Evolutionary conservation across 1,139 yeast genomes (phyloP).

Genomic region (Candida sp.): DNA sequence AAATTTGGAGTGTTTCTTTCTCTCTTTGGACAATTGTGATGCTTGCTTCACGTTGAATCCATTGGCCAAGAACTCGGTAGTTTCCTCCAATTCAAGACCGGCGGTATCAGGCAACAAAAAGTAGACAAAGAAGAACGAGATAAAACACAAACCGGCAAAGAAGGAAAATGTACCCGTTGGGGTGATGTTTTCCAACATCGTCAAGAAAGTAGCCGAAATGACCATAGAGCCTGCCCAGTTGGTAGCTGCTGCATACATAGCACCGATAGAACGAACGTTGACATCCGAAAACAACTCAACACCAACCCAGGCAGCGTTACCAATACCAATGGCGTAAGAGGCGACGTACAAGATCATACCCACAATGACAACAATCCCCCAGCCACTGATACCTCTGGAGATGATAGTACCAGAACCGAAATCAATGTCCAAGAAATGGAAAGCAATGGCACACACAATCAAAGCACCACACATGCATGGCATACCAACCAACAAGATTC

Average conservation of each 20-base stretch:
- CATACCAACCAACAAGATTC: slow-evolving; percentile 71
- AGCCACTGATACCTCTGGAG: slow-evolving; percentile 60
- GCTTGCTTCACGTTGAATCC: slow-evolving; percentile 89
- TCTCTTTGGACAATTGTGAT: slow-evolving; percentile 58
- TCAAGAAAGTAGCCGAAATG: slow-evolving; percentile 88
- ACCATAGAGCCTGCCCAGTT: slow-evolving; percentile 97
- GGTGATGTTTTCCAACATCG: slow-evolving; percentile 91
- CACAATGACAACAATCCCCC: slow-evolving; percentile 88
- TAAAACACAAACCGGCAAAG: slow-evolving; percentile 79
- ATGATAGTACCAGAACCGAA: slow-evolving; percentile 54
- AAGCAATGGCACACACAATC: slow-evolving; percentile 82
- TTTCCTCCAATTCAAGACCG: slow-evolving; percentile 90
- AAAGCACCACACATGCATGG: slow-evolving; percentile 85
- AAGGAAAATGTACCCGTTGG: slow-evolving; percentile 95
- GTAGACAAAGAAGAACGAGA: slow-evolving; percentile 74
- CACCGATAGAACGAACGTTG: slow-evolving; percentile 89
- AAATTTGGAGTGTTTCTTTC: slow-evolving; percentile 32
- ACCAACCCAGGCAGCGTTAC: slow-evolving; percentile 99
- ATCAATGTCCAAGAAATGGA: slow-evolving; percentile 74
- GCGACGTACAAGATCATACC: slow-evolving; percentile 90
- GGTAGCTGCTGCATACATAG: slow-evolving; percentile 89
- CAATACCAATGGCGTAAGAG: slow-evolving; percentile 91
- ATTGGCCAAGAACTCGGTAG: slow-evolving; percentile 74
- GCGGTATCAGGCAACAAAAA: slow-evolving; percentile 93
- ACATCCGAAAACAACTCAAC: slow-evolving; percentile 91